Evolutionary conservation across 176 grass and related monocot species (phyloP).

Genomic region (Juncus inflexus): DNA sequence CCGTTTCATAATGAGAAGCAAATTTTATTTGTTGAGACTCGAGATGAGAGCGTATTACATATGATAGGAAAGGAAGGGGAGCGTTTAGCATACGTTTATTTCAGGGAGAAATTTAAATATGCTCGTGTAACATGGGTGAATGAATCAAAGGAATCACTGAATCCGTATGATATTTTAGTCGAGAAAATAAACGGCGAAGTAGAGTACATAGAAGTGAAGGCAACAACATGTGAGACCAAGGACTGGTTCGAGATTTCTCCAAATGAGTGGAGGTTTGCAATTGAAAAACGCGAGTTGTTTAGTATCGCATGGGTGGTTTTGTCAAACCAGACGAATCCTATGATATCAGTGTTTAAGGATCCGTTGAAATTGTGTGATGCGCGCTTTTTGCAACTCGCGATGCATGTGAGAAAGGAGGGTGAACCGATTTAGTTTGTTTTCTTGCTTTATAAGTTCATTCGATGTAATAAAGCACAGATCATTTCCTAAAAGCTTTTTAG

Average conservation of each 20-base stretch:
- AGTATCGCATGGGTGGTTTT: conserved; percentile 29
- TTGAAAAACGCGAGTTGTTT: conserved; percentile 21
- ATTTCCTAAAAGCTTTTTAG: too few relatives aligned
- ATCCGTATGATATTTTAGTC: conserved; percentile 24
- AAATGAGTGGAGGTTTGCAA: conserved; percentile 14
- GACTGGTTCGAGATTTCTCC: conserved; percentile 29
- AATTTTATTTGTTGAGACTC: background rate
- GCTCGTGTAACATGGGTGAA: conserved; percentile 28
- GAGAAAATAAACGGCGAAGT: background rate
- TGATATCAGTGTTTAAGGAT: conserved; percentile 14
- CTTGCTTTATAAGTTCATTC: too few relatives aligned
- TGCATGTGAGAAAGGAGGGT: conserved; percentile 19
- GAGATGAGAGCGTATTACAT: conserved; percentile 12
- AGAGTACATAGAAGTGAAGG: conserved; percentile 29
- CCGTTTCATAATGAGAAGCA: conserved; percentile 4
- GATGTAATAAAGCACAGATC: too few relatives aligned
- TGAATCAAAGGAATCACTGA: conserved; percentile 14
- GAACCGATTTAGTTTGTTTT: too few relatives aligned
- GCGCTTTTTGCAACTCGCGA: conserved; percentile 20
- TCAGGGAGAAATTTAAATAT: background rate
- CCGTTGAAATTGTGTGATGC: conserved; percentile 7
- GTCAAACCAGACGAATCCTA: background rate
- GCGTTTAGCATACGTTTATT: conserved; percentile 26
- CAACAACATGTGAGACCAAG: conserved; percentile 16
- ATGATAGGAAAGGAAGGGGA: conserved; percentile 21